Evolutionary conservation across 805 yeast species (phyloP), one percentile per base, ranked within the genome.

Genomic region (Candida vaughaniae): DNA sequence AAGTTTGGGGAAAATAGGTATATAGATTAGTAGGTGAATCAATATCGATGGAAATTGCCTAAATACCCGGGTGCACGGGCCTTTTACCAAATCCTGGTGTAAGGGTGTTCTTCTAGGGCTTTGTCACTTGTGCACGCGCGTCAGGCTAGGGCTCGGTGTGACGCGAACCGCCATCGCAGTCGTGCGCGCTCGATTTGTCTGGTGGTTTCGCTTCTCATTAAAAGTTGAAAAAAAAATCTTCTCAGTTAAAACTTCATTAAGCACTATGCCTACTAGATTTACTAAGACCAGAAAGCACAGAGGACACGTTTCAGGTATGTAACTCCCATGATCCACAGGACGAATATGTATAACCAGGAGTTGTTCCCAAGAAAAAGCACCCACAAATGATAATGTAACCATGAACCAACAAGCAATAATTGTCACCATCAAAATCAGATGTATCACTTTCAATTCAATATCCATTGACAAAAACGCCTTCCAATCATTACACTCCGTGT

Each of bases 251-350:
- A 12, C 31, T 29, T 33, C 31, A 26, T 33, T 22, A 38, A 73
- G 70, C 31, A 35, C 18, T 71, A 90, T 90, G 98, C 98, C 98
- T 74, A 86, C 97, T 82, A 89, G 98, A 87, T 83, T 87, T 71
- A 85, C 95, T 69, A 90, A 93, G 77, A 93, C 98, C 77, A 89
- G 99, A 86, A 93, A 93, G 82, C 96, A 88, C 85, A 89, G 99
- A 86, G 99, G 99, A 79, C 84, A 93, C 95, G 98, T 93, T 76
- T 87, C 97, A 71, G 95, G 95, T 86, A 85, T 79, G 95, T 80
- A 61, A 38, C 45, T 19, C n/a, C n/a, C n/a, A n/a, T n/a, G n/a
- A n/a, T n/a, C n/a, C n/a, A n/a, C n/a, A n/a, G n/a, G n/a, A 10
- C 23, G 7, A 22, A 11, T 11, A 22, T 11, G 11, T 22, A 22